These are phyloP conservation scores for Starmerella lactis-condensi DNA, from an alignment of 805 yeast genomes.

Conservation along the genomic window DNA sequence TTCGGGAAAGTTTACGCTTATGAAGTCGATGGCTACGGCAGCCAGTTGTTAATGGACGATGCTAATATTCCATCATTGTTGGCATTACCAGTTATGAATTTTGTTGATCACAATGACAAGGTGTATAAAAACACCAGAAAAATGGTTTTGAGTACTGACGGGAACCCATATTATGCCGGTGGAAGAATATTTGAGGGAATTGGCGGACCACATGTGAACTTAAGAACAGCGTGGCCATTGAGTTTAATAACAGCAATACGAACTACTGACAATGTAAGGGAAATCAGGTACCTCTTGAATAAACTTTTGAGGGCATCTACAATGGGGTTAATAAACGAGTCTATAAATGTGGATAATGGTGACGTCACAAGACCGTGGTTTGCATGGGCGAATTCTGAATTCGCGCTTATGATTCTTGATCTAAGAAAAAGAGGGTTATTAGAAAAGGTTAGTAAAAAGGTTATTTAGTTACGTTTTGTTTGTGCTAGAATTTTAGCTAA, in stretches of 20 bases:
- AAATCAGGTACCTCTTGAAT: constrained; percentile 35
- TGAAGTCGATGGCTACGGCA: constrained; percentile 77
- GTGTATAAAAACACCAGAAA: constrained; percentile 61
- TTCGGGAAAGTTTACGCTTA: constrained; percentile 71
- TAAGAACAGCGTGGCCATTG: constrained; percentile 80
- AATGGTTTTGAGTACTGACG: constrained; percentile 48
- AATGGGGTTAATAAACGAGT: constrained; percentile 71
- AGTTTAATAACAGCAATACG: constrained; percentile 55
- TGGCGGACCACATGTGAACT: constrained; percentile 84
- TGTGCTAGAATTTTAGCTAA: background rate
- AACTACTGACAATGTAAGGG: constrained; percentile 54
- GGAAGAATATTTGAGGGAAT: constrained; percentile 55
- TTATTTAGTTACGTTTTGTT: constrained; percentile 3
- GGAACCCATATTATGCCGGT: constrained; percentile 58
- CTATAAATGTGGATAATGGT: constrained; percentile 43
- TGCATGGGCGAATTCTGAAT: constrained; percentile 86
- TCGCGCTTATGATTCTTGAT: constrained; percentile 69
- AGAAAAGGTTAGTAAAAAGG: constrained; percentile 8
- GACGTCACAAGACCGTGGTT: constrained; percentile 73
- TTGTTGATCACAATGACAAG: constrained; percentile 31
- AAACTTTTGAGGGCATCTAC: constrained; percentile 45
- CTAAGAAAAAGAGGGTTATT: constrained; percentile 34
- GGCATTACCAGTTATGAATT: constrained; percentile 67
- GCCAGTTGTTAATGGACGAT: constrained; percentile 63
- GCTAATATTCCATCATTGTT: constrained; percentile 78